Percentiles rank a stretch among this genome's conserved stretches.
phyloP scores from a whole-genome alignment of 202 grass and related monocot species.

The Musa balbisiana region DNA sequence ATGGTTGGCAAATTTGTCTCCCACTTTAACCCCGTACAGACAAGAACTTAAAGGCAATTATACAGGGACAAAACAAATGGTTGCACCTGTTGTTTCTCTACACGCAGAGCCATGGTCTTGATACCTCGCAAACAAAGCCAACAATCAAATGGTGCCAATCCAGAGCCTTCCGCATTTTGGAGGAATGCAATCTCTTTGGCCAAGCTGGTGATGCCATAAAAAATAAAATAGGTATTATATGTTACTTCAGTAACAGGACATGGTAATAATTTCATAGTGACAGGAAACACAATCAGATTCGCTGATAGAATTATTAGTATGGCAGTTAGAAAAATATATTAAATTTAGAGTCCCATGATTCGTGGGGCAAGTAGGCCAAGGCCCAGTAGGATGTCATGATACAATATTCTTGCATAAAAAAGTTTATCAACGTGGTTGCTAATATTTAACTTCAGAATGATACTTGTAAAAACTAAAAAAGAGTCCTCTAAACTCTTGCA shows the following conservation, averaged over 20 bases:
- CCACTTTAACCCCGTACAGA: neutral
- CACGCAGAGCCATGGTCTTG: constrained; percentile 88
- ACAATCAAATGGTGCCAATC: constrained; percentile 93
- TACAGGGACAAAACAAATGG: neutral
- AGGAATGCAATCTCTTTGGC: constrained; percentile 86
- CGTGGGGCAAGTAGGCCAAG: neutral
- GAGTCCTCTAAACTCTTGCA: neutral
- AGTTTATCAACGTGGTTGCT: neutral
- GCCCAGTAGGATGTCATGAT: neutral
- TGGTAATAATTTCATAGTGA: neutral
- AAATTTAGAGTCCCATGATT: neutral
- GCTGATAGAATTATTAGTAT: neutral
- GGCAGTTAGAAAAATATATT: neutral
- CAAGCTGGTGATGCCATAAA: constrained; percentile 44
- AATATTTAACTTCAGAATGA: constrained; percentile 4
- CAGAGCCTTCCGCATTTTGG: constrained; percentile 92
- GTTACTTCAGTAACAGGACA: neutral
- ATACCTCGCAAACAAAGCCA: constrained; percentile 98
- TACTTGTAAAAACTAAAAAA: neutral
- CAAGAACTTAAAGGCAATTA: neutral
- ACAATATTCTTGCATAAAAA: neutral
- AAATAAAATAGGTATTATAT: constrained; percentile 1
- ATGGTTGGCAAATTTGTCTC: neutral
- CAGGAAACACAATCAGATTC: neutral
- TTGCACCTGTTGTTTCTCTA: constrained; percentile 89